Evolutionary conservation across 2,329 filamentous ascomycete species (phyloP), one percentile per base, ranked within the genome.

Genomic region (Phialophora macrospora): DNA sequence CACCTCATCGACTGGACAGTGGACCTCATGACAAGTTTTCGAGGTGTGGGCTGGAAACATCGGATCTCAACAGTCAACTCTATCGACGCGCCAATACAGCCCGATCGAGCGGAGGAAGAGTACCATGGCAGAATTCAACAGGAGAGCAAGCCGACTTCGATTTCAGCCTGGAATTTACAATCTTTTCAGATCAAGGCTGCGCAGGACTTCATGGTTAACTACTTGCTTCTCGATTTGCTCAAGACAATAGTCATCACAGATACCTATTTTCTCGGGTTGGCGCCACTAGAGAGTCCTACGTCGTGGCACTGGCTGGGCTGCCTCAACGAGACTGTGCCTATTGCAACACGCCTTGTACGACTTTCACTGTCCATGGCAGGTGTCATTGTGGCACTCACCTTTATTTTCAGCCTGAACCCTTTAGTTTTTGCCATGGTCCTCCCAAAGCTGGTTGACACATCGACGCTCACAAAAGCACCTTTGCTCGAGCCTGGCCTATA

Each of bases 171-270:
- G 32, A 63, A 41, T 7, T 41, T 68, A 34, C 56, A 51, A 41
- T 55, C 62, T 12, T 48, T 65, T 60, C 63, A 68, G 52, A 24
- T 44, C 26, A 63, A 58, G 26, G 60, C 70, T 6, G 22, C 68
- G 48, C 58, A 60, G 61, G 57, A 67, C 44, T 78, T 89, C n/a
- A 62, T 85, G 1, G 63, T 83, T 44, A 81, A 82, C 69, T 95
- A 91, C 74, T 69, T 95, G 12, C 67, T 85, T 7, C 80, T 97
- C 8, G 94, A 97, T 76, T 64, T 87, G 6, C 76, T 91, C 60
- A 90, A 90, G 73, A 83, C 88, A 1, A 68, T 87, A 67, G 88
- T 92, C 80, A 87, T 89, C 71, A 84, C 86, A 60, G 94, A 98
- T 72, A 88, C 90, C 0, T 96, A 94, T 79, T 96, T 93, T 77